A percentile compares a stretch with the other conserved stretches of the same genome.
Conservation (phyloP, 352 stramenopile species). For the Lagenidium giganteum region DNA sequence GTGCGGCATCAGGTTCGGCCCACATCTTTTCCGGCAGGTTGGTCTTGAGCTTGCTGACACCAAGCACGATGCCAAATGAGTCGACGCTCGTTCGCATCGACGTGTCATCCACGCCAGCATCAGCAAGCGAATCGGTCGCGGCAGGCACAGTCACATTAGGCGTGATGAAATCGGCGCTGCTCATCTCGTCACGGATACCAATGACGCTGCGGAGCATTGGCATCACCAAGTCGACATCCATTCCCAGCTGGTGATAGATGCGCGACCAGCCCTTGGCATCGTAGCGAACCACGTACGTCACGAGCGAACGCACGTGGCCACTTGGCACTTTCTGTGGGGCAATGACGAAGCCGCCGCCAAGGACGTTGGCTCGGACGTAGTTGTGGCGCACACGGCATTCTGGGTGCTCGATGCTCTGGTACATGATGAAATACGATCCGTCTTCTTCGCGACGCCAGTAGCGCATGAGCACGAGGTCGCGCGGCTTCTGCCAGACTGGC, state of each 20-base stretch:
- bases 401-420: constrained; percentile 72
- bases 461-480: constrained; percentile 72
- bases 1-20: constrained; percentile 60
- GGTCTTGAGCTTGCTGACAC: constrained; percentile 55
- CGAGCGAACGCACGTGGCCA: constrained; percentile 59
- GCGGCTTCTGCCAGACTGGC: constrained; percentile 74
- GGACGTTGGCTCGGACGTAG: constrained; percentile 61
- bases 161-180: constrained; percentile 62
- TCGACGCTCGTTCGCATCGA: constrained; percentile 42
- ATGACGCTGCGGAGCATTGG: constrained; percentile 71
- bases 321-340: constrained; percentile 62
- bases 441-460: constrained; percentile 80
- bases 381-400: constrained; percentile 75
- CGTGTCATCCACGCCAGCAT: constrained; percentile 12
- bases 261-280: constrained; percentile 59
- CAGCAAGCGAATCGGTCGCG: too few relatives aligned
- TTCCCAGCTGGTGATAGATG: constrained; percentile 72
- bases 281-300: constrained; percentile 70
- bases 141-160: constrained; percentile 62
- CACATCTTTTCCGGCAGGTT: constrained; percentile 71
- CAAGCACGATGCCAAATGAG: constrained; percentile 40
- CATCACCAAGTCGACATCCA: constrained; percentile 73
- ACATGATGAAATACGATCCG: constrained; percentile 83
- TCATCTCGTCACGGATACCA: constrained; percentile 76
- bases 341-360: constrained; percentile 71